Evolutionary conservation across 768 basidiomycete genomes (phyloP), one percentile per base, ranked within the genome.

Genomic region (Tulasnella sp.): DNA sequence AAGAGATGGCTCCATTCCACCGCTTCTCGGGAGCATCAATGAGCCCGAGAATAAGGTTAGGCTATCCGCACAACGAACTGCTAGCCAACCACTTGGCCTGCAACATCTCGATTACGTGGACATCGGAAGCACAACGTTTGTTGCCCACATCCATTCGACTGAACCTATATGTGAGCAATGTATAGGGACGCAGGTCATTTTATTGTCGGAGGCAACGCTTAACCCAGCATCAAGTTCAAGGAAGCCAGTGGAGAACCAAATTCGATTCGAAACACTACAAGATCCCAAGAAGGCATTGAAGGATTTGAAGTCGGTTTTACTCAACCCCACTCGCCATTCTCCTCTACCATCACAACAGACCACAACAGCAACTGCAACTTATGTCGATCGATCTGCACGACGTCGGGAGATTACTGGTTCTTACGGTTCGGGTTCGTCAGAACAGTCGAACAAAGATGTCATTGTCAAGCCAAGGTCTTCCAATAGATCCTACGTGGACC

Each of bases 351-450:
- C n/a, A n/a, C n/a, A n/a, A n/a, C n/a, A n/a, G n/a, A n/a, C n/a
- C n/a, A n/a, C n/a, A n/a, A n/a, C n/a, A n/a, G n/a, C n/a, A n/a
- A n/a, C n/a, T n/a, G n/a, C n/a, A n/a, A 19, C 41, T n/a, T 83
- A 85, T 60, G 61, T 77, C 19, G 82, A 85, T 61, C 77, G 83
- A 46, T 82, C 82, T 45, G 81, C 81, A 29, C 77, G 75, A 29
- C 74, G 83, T 48, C 75, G 83, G 29, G 72, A 76, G 15, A 64
- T 83, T n/a, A n/a, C n/a, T n/a, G 6, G 4, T 33, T 33, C 25
- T 45, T 35, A 12, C 34, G 12, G 34, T 12, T 19, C 45, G 31
- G 10, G 29, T 24, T 8, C 45, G 31, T 4, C 4, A 29, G 5
- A 16, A n/a, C 9, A 27, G 25, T 4, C 31, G 31, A 8, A 20